Conservation (phyloP, 805 yeast species). For the Wickerhamomyces subpelliculosus region DNA sequence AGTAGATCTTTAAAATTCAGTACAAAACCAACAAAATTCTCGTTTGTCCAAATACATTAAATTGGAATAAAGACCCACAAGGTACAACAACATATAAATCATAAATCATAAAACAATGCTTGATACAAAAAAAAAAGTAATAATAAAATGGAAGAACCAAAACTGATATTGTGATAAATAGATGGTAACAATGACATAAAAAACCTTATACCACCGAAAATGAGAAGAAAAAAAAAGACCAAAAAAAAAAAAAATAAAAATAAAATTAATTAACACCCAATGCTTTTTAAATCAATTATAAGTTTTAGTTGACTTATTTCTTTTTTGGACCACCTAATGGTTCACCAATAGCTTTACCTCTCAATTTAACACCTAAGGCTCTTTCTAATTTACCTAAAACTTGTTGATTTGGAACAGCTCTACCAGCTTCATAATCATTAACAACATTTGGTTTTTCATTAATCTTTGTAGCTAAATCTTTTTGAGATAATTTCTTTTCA, state of each 20-base stretch:
- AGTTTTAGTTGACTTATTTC: conserved; percentile 18
- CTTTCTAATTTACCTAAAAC: conserved; percentile 87
- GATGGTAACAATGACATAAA: too few species aligned
- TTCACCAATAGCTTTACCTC: conserved; percentile 93
- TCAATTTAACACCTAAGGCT: conserved; percentile 86
- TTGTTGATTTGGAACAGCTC: conserved; percentile 96
- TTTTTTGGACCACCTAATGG: conserved; percentile 54
- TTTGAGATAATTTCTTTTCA: conserved; percentile 85
- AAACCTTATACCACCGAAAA: too few species aligned
- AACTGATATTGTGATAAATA: too few species aligned
- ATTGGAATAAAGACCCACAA: too few species aligned
- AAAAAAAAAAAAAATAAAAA: neutral
- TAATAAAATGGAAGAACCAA: too few species aligned
- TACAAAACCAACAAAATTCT: too few species aligned
- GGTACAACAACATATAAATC: too few species aligned
- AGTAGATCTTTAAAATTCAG: too few species aligned
- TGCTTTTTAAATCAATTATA: neutral
- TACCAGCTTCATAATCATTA: conserved; percentile 94
- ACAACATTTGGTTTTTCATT: conserved; percentile 94
- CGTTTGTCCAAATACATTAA: too few species aligned
- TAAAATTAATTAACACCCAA: neutral
- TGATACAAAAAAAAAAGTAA: too few species aligned
- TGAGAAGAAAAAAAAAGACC: too few species aligned
- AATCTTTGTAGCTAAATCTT: conserved; percentile 91
- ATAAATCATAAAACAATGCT: too few species aligned